These are phyloP conservation scores for Melaleuca alternifolia DNA, from an alignment of 345 rosid genomes.

Conservation along the genomic window DNA sequence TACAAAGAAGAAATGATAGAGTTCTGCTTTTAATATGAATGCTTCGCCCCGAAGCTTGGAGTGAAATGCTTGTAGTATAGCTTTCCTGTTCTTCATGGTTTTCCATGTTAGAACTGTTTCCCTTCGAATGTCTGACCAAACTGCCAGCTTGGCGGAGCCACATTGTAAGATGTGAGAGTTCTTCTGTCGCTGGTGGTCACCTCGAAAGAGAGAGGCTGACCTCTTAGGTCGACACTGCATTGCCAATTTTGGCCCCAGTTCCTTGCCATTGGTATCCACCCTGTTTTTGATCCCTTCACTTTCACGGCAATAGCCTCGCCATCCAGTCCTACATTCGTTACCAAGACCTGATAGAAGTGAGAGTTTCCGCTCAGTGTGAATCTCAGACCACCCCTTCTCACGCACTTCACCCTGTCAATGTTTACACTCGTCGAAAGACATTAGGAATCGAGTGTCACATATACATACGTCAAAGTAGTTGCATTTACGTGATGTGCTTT, in stretches of 20 bases:
- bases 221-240: conserved; percentile 50
- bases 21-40: background rate
- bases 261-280: conserved; percentile 93
- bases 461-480: background rate
- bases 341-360: conserved; percentile 61
- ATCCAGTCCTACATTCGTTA: conserved; percentile 71
- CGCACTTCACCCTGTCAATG: conserved; percentile 53
- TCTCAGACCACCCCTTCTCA: conserved; percentile 62
- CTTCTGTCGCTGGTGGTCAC: conserved; percentile 51
- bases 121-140: conserved; percentile 81
- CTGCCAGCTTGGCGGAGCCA: conserved; percentile 76
- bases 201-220: conserved; percentile 87
- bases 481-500: background rate
- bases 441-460: background rate
- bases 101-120: conserved; percentile 38
- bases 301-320: conserved; percentile 78
- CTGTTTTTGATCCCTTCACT: conserved; percentile 85
- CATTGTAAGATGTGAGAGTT: conserved; percentile 68
- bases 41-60: background rate
- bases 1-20: background rate
- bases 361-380: conserved; percentile 62
- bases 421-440: background rate
- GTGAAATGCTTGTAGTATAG: background rate
- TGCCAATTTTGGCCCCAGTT: conserved; percentile 97
- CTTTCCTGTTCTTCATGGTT: background rate